A percentile compares a stretch with the other conserved stretches of the same genome.
Evolutionary conservation across 1,284 basidiomycete species (phyloP).

Genomic region (Ustilago lituana): DNA sequence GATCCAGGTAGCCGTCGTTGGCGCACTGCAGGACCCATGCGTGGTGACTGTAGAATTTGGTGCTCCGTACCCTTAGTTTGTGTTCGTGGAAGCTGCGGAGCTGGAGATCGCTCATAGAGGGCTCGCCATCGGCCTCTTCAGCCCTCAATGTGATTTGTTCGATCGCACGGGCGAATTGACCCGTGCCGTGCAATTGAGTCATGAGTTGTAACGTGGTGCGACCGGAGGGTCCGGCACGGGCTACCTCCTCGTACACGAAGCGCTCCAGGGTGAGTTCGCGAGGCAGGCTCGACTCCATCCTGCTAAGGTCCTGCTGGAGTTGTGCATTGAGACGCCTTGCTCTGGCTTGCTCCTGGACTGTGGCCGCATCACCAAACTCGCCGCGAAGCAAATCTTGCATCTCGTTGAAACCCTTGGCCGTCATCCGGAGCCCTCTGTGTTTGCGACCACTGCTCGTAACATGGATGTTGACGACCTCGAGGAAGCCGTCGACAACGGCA

Average conservation of each 20-base stretch:
- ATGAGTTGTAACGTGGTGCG: slow-evolving; percentile 28
- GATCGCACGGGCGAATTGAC: slow-evolving; percentile 23
- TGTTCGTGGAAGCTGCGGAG: slow-evolving; percentile 41
- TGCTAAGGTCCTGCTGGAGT: slow-evolving; percentile 28
- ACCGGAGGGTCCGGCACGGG: slow-evolving; percentile 29
- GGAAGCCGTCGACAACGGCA: slow-evolving; percentile 34
- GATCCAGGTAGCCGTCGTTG: slow-evolving; percentile 38
- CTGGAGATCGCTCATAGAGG: slow-evolving; percentile 32
- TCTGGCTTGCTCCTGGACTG: slow-evolving; percentile 23
- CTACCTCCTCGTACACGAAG: slow-evolving; percentile 29
- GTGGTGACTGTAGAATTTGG: slow-evolving; percentile 40
- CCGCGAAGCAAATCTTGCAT: slow-evolving; percentile 33
- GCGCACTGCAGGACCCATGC: slow-evolving; percentile 46
- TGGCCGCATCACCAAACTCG: slow-evolving; percentile 13
- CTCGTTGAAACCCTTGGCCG: slow-evolving; percentile 23
- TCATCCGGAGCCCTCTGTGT: slow-evolving; percentile 38
- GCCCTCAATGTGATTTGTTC: slow-evolving; percentile 24
- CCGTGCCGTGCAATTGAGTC: slow-evolving; percentile 21
- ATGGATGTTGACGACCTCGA: slow-evolving; percentile 36
- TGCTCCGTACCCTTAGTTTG: slow-evolving; percentile 30
- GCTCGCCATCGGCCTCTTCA: slow-evolving; percentile 35
- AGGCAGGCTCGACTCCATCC: slow-evolving; percentile 14
- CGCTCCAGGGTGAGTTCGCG: slow-evolving; percentile 47
- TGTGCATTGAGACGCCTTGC: slow-evolving; percentile 11
- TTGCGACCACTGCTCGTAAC: slow-evolving; percentile 11